These are phyloP conservation scores for Macrophomina pseudophaseolina DNA, from an alignment of 2,329 filamentous ascomycete genomes.

Conservation along the genomic window DNA sequence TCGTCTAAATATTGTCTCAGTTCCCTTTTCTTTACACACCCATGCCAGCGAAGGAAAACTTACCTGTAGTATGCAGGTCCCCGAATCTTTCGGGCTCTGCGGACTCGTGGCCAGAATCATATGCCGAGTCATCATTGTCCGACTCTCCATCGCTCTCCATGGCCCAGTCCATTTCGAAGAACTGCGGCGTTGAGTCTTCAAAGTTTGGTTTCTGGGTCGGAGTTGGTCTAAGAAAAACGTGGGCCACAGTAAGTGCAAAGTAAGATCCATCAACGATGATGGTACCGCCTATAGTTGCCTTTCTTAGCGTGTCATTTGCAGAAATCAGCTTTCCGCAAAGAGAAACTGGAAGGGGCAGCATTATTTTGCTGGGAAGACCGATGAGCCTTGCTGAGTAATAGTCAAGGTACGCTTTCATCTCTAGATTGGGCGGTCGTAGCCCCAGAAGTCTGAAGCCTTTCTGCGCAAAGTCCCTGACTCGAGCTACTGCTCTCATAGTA, in stretches of 20 bases:
- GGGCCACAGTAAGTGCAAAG: slow-evolving; percentile 1
- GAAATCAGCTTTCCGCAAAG: not conserved
- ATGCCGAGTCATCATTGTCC: not conserved
- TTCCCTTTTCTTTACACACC: too few relatives aligned
- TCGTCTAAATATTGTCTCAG: too few relatives aligned
- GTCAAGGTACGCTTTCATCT: not conserved
- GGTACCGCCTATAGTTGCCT: not conserved
- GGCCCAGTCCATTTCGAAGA: not conserved
- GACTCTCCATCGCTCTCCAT: not conserved
- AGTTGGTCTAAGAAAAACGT: not conserved
- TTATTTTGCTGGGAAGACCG: too few relatives aligned
- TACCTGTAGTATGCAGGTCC: too few relatives aligned
- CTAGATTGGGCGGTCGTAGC: not conserved
- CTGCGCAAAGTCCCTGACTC: not conserved
- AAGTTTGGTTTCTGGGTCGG: not conserved
- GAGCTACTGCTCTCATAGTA: not conserved
- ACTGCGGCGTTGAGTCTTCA: not conserved
- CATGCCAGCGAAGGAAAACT: too few relatives aligned
- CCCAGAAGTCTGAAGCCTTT: not conserved
- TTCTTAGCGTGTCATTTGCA: not conserved
- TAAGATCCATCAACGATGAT: not conserved
- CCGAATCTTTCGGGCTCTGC: not conserved
- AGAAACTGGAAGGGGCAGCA: not conserved
- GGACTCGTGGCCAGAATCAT: not conserved
- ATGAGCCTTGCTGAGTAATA: not conserved